A percentile compares a stretch with the other conserved stretches of the same genome.
Conservation (phyloP, 2,329 filamentous ascomycete genomes). For the Arthroderma uncinatum region DNA sequence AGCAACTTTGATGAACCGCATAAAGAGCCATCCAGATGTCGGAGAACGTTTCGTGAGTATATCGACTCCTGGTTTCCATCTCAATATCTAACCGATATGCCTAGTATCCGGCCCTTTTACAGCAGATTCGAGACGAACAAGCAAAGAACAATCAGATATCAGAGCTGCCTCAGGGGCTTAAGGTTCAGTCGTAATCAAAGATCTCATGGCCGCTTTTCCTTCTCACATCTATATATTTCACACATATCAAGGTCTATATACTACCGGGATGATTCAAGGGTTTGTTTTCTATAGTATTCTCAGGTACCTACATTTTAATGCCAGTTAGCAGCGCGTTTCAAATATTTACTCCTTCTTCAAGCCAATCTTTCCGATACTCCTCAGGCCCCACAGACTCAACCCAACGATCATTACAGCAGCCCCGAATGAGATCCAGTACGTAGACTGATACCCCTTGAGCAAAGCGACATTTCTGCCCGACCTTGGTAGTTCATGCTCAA, state of each 20-base stretch:
- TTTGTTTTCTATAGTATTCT: not conserved
- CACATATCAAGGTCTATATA: not conserved
- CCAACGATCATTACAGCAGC: conserved; percentile 10
- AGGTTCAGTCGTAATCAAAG: not conserved
- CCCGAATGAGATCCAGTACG: conserved; percentile 15
- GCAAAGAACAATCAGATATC: conserved; percentile 21
- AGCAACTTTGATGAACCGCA: conserved; percentile 69
- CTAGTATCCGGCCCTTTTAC: conserved; percentile 49
- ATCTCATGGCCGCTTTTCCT: not conserved
- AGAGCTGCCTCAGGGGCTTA: conserved; percentile 11
- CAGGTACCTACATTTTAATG: not conserved
- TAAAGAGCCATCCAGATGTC: conserved; percentile 81
- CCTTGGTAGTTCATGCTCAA: not conserved
- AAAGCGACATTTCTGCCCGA: conserved; percentile 27
- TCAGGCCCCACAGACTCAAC: conserved; percentile 14
- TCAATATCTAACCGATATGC: not conserved
- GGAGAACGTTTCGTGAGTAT: conserved; percentile 55
- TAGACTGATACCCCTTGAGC: conserved; percentile 13
- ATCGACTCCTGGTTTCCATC: conserved; percentile 13
- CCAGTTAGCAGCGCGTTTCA: not conserved
- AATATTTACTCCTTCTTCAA: conserved; percentile 28
- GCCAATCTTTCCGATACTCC: conserved; percentile 38
- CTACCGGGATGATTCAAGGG: not conserved
- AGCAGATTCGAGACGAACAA: conserved; percentile 49
- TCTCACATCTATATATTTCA: not conserved